Evolutionary conservation across 768 basidiomycete genomes (phyloP).

Genomic region (Phaeotremella skinneri): DNA sequence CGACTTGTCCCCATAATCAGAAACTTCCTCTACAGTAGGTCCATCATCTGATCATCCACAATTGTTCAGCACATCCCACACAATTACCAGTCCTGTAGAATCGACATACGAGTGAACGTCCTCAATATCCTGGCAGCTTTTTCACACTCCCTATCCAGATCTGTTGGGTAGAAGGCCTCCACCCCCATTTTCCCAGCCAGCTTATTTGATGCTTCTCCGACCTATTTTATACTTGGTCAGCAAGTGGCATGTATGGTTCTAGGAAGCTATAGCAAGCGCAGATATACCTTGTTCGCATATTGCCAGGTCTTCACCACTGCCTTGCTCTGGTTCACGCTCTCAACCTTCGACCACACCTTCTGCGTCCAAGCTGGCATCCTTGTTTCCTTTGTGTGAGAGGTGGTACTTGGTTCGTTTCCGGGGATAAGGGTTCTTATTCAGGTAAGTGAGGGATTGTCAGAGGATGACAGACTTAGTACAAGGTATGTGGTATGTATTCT

Average conservation of each 20-base stretch:
- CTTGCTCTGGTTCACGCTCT: background rate
- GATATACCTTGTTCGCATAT: conserved; percentile 1
- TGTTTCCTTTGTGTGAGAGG: too few relatives aligned
- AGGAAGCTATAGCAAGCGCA: too few relatives aligned
- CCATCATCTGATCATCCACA: background rate
- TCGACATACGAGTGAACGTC: background rate
- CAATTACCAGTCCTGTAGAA: background rate
- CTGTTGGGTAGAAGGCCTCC: conserved; percentile 1
- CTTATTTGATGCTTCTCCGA: background rate
- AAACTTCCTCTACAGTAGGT: background rate
- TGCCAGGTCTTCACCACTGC: background rate
- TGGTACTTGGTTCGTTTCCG: too few relatives aligned
- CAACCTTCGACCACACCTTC: background rate
- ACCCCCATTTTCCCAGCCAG: background rate
- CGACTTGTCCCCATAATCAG: conserved; percentile 1
- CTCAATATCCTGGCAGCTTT: conserved; percentile 1
- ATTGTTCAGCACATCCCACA: background rate
- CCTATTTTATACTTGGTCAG: background rate
- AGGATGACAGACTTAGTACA: too few relatives aligned
- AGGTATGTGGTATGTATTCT: too few relatives aligned
- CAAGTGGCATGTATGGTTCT: background rate
- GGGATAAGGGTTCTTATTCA: too few relatives aligned
- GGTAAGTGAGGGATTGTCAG: too few relatives aligned
- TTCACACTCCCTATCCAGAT: conserved; percentile 3
- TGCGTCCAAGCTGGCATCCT: background rate